Conservation (phyloP, 805 yeast genomes). For the Wickerhamomyces silvicola region DNA sequence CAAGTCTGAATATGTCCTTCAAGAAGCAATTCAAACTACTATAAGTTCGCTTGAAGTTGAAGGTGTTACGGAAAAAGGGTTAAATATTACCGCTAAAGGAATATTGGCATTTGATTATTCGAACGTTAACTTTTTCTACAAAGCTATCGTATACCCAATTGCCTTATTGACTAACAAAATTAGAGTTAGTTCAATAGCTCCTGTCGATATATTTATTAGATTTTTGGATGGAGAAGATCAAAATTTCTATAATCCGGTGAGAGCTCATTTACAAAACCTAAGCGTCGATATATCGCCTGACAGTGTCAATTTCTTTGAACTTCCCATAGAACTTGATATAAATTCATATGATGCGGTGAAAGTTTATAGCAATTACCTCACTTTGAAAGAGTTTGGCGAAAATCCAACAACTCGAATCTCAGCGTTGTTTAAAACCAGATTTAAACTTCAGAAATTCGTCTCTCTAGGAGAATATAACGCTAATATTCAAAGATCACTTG, state of each 20-base stretch:
- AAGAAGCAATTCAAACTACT: constrained; percentile 4
- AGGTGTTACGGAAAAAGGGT: constrained; percentile 11
- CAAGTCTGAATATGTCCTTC: constrained; percentile 3
- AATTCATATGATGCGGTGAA: constrained; percentile 8
- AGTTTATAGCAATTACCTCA: constrained; percentile 5
- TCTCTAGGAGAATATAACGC: constrained; percentile 5
- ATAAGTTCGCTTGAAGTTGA: constrained; percentile 6
- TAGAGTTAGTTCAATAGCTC: constrained; percentile 2
- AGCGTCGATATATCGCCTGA: constrained; percentile 11
- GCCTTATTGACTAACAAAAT: constrained; percentile 4
- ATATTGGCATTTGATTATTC: constrained; percentile 14
- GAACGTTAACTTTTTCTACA: constrained; percentile 6
- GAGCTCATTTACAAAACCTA: constrained; percentile 1
- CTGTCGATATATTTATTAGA: constrained; percentile 9
- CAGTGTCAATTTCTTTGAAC: constrained; percentile 3
- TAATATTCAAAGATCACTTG: neutral
- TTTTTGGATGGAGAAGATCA: constrained; percentile 5
- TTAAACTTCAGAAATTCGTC: constrained; percentile 3
- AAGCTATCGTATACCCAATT: constrained; percentile 5
- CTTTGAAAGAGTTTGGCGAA: constrained; percentile 2
- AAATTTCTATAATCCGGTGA: constrained; percentile 7
- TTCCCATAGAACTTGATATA: constrained; percentile 4
- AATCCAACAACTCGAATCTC: constrained; percentile 1
- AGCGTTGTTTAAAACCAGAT: constrained; percentile 3
- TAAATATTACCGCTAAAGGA: constrained; percentile 6